These are phyloP conservation scores for Aspergillus sclerotialis DNA, from an alignment of 2,329 filamentous ascomycete genomes.

Conservation along the genomic window DNA sequence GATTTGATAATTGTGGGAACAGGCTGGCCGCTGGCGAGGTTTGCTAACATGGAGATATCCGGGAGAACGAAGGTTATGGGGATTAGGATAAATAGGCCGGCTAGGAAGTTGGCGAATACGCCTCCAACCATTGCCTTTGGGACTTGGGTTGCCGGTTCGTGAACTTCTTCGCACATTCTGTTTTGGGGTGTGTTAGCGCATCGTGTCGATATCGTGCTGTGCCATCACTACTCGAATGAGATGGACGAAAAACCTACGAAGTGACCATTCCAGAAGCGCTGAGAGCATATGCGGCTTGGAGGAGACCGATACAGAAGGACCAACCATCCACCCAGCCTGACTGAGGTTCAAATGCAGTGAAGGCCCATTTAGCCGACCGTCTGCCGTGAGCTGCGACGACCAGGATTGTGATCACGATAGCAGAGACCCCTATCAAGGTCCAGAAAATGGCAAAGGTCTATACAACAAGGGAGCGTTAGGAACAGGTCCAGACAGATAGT, in stretches of 20 bases:
- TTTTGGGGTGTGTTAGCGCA: slow-evolving; percentile 9
- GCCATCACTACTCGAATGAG: not conserved
- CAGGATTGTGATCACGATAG: slow-evolving; percentile 66
- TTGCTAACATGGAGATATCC: slow-evolving; percentile 55
- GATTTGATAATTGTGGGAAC: slow-evolving; percentile 66
- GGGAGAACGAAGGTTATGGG: slow-evolving; percentile 68
- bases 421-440: slow-evolving; percentile 56
- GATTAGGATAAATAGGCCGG: slow-evolving; percentile 58
- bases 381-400: slow-evolving; percentile 61
- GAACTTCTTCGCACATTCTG: slow-evolving; percentile 60
- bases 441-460: slow-evolving; percentile 71
- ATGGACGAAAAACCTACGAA: slow-evolving; percentile 46
- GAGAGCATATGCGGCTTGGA: slow-evolving; percentile 61
- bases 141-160: slow-evolving; percentile 55
- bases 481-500: slow-evolving; percentile 64
- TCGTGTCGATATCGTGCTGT: slow-evolving; percentile 6
- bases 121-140: slow-evolving; percentile 61
- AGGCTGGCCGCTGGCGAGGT: slow-evolving; percentile 62
- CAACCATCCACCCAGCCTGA: slow-evolving; percentile 66
- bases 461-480: slow-evolving; percentile 64
- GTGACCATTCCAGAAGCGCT: slow-evolving; percentile 72
- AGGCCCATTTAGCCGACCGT: slow-evolving; percentile 53
- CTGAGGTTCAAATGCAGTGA: slow-evolving; percentile 47
- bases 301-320: slow-evolving; percentile 61
- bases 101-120: slow-evolving; percentile 55